Evolutionary conservation across 164 flowering plant species (phyloP), one percentile per base, ranked within the genome.

Genomic region (Nymphaea thermarum): DNA sequence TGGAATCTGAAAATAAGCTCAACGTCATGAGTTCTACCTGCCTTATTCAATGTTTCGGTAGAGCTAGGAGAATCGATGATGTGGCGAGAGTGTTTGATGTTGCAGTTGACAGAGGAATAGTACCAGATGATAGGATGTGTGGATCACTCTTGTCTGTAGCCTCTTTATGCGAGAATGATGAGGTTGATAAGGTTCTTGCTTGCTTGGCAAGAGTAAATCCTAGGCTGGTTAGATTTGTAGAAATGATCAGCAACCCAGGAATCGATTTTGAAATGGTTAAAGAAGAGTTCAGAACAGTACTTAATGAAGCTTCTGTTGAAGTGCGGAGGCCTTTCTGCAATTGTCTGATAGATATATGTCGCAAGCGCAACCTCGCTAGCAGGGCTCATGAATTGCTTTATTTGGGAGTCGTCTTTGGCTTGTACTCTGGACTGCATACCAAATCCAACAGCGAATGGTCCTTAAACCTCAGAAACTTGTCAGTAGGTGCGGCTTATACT

Each of bases 11-110:
- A 43, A 77, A 92, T 69, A 71, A 75, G 72, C 77, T 87, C 42
- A 90, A 92, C 77, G 94, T 95, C 18, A 92, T 95, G 96, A 89
- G 91, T 0, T 83, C 83, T 68, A 95, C 98, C 72, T 95, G 93
- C 75, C 80, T 95, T 84, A 80, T 89, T 66, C 99, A 87, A 66
- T 83, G 97, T 76, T 74, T 90, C 68, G 98, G 99, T 42, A 84
- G 83, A 67, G 87, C 86, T 0, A 76, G 72, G 76, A 82, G 79
- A 65, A 77, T 91, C 7, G 88, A 87, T 75, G 99, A 94, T 71
- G 76, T 90, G 75, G 92, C 83, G 63, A 72, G 72, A 65, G 94
- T 90, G 17, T 91, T 87, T 69, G 73, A 51, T 43, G 62, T 79
- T 10, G 65, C 86, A 1, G 60, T 86, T 4, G 76, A 72, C 41